Percentiles rank a stretch among this genome's conserved stretches.
Conservation (phyloP, 371 early-diverging fungal genomes). For the Circinella minor region DNA sequence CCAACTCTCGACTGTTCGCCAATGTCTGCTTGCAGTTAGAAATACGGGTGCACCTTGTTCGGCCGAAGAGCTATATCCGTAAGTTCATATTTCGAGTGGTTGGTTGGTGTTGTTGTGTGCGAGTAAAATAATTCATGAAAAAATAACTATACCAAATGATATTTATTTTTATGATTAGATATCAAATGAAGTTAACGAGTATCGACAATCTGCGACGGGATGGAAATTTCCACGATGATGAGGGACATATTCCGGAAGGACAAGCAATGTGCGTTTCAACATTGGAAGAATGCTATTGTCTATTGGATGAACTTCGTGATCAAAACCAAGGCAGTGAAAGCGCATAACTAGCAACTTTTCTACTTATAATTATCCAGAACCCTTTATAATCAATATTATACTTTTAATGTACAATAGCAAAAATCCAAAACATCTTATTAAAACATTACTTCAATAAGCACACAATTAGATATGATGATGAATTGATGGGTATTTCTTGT, state of each 20-base stretch:
- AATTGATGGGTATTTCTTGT: background rate
- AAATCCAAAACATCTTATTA: background rate
- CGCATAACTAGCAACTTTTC: background rate
- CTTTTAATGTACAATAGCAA: conserved; percentile 4
- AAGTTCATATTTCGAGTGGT: conserved; percentile 20
- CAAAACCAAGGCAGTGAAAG: conserved; percentile 32
- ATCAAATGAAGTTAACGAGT: conserved; percentile 84
- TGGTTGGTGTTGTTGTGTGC: background rate
- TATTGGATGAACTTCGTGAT: conserved; percentile 70
- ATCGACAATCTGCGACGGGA: conserved; percentile 81
- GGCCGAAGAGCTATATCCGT: conserved; percentile 51
- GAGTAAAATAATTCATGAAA: no score
- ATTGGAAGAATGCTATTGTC: conserved; percentile 83
- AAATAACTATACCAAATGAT: background rate
- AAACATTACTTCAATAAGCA: background rate
- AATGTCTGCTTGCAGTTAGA: conserved; percentile 78
- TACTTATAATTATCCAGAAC: background rate
- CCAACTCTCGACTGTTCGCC: conserved; percentile 82
- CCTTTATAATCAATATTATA: background rate
- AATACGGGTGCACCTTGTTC: conserved; percentile 79
- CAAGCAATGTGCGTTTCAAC: conserved; percentile 81
- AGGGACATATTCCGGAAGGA: conserved; percentile 81
- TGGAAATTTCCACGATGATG: conserved; percentile 85
- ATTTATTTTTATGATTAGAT: conserved; percentile 26
- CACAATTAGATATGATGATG: background rate